phyloP scores from a whole-genome alignment of 441 rosid species.

The Populus hybrid region DNA sequence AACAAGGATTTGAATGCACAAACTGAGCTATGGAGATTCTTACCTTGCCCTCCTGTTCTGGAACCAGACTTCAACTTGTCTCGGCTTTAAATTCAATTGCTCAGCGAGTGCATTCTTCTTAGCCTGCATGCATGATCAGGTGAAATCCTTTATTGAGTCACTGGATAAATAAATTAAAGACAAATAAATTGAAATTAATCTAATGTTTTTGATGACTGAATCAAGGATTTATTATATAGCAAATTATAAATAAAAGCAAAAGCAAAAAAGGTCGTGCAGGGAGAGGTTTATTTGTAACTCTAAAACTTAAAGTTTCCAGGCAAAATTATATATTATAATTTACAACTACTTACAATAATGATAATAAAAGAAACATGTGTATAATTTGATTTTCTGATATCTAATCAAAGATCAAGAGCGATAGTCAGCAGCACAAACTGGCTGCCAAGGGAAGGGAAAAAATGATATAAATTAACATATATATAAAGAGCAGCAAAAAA shows the following conservation, averaged over 20 bases:
- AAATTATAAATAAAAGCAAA: not conserved
- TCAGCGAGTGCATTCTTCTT: conserved; percentile 47
- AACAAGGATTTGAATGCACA: not conserved
- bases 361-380: not conserved
- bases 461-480: too few species aligned
- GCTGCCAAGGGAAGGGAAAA: too few species aligned
- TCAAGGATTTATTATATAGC: not conserved
- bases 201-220: not conserved
- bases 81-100: conserved; percentile 39
- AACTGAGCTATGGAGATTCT: not conserved
- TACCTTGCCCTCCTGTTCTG: conserved; percentile 67
- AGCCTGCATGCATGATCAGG: conserved; percentile 22
- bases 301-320: not conserved
- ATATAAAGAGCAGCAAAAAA: not conserved
- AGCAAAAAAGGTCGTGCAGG: not conserved
- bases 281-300: not conserved
- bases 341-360: not conserved
- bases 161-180: not conserved
- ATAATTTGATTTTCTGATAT: not conserved
- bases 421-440: not conserved
- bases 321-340: not conserved
- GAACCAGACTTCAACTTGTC: conserved; percentile 67
- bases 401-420: not conserved
- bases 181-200: not conserved
- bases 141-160: too few species aligned